Conservation (phyloP, 768 basidiomycete species). For the Coprinopsis strossmayeri region DNA sequence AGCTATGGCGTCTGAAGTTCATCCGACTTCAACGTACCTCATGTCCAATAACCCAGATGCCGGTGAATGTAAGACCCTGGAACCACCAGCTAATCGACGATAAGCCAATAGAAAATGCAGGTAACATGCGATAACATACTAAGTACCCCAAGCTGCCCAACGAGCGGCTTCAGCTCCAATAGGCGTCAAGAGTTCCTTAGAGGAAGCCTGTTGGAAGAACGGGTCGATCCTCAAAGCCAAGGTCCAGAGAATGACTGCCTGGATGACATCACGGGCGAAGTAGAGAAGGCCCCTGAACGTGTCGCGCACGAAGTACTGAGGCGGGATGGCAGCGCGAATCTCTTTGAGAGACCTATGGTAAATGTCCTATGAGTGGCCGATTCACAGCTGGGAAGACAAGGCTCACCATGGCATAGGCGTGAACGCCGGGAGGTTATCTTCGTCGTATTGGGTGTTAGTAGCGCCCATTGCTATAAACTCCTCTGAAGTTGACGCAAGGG, state of each 20-base stretch:
- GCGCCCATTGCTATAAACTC: conserved; percentile 17
- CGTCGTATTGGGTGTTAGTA: conserved; percentile 23
- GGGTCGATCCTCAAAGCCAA: conserved; percentile 39
- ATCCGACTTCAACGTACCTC: conserved; percentile 27
- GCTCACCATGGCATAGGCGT: conserved; percentile 42
- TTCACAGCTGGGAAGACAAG: background rate
- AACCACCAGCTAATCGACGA: conserved; percentile 46
- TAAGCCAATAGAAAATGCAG: background rate
- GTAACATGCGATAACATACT: conserved; percentile 26
- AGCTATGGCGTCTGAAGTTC: conserved; percentile 1
- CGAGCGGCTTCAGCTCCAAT: conserved; percentile 29
- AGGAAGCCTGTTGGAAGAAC: conserved; percentile 23
- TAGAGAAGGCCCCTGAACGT: conserved; percentile 33
- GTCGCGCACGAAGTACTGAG: conserved; percentile 37
- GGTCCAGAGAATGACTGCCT: conserved; percentile 37
- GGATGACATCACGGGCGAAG: conserved; percentile 37
- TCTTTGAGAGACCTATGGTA: conserved; percentile 38
- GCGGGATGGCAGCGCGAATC: conserved; percentile 43
- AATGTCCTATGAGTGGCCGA: background rate
- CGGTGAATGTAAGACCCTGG: conserved; percentile 52
- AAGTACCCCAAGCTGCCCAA: conserved; percentile 39
- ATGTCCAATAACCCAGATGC: conserved; percentile 56
- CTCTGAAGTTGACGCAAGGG: conserved; percentile 8
- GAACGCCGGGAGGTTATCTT: conserved; percentile 35
- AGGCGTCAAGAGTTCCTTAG: conserved; percentile 22